phyloP scores from a whole-genome alignment of 371 early-diverging fungal species.

The Apophysomyces elegans region DNA sequence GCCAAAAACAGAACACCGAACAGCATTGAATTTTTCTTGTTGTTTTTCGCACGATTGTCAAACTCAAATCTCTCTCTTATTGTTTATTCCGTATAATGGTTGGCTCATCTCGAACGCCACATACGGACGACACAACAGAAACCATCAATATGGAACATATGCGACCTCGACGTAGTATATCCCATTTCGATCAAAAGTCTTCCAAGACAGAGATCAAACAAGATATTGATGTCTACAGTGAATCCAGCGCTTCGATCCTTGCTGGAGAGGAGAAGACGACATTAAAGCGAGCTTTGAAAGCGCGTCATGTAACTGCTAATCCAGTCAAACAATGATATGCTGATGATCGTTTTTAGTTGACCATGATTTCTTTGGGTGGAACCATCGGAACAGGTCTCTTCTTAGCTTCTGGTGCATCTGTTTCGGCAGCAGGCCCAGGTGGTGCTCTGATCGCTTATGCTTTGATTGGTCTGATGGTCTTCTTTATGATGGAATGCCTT shows the following conservation, averaged over 20 bases:
- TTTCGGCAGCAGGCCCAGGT: slow-evolving; percentile 83
- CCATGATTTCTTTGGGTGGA: slow-evolving; percentile 84
- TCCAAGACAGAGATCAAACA: not conserved
- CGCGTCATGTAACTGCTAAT: slow-evolving; percentile 51
- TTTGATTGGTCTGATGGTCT: slow-evolving; percentile 81
- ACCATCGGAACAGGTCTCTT: slow-evolving; percentile 88
- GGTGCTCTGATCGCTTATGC: slow-evolving; percentile 79
- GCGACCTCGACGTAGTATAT: slow-evolving; percentile 7
- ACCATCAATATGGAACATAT: slow-evolving; percentile 5
- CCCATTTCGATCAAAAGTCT: not conserved
- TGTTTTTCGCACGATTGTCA: slow-evolving; percentile 9
- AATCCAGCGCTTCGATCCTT: not conserved
- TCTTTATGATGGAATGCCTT: slow-evolving; percentile 79
- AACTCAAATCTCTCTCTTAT: not conserved
- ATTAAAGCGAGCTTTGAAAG: slow-evolving; percentile 63
- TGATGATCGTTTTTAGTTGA: slow-evolving; percentile 37
- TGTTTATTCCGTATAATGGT: not conserved
- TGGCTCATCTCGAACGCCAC: slow-evolving; percentile 3
- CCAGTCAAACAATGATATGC: not conserved
- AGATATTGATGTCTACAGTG: slow-evolving; percentile 3
- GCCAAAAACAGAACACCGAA: not conserved
- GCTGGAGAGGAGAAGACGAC: slow-evolving; percentile 11
- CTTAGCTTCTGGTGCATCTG: slow-evolving; percentile 79
- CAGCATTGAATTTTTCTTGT: not conserved
- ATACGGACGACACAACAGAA: not conserved